Evolutionary conservation across 805 yeast genomes (phyloP).

Genomic region (Lipomyces starkeyi): DNA sequence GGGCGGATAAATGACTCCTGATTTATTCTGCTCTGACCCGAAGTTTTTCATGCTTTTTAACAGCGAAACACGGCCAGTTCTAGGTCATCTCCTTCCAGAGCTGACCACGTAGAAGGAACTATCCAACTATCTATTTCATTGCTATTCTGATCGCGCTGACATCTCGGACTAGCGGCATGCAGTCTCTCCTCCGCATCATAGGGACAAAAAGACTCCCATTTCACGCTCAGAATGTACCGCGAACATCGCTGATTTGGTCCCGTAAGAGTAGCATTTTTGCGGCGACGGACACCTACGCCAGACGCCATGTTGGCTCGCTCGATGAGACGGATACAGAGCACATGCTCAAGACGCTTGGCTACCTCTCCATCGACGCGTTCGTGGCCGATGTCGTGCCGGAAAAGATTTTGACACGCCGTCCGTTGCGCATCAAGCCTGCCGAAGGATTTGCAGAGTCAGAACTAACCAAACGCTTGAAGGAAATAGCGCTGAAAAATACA

Average conservation of each 20-base stretch:
- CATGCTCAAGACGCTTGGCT: constrained; percentile 73
- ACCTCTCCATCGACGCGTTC: constrained; percentile 70
- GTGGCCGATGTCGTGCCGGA: constrained; percentile 76
- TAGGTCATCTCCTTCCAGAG: background rate
- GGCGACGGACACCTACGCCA: constrained; percentile 79
- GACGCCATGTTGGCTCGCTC: constrained; percentile 88
- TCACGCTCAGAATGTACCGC: background rate
- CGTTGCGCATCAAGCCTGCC: constrained; percentile 66
- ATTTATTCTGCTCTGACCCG: background rate
- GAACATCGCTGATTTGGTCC: background rate
- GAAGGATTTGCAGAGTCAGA: constrained; percentile 82
- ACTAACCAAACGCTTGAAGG: constrained; percentile 69
- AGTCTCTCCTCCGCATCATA: background rate
- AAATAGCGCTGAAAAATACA: constrained; percentile 76
- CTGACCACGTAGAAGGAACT: background rate
- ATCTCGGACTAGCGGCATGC: background rate
- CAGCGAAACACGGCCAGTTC: background rate
- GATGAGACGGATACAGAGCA: constrained; percentile 61
- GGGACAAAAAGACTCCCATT: background rate
- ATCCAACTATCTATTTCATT: background rate
- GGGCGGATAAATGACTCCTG: background rate
- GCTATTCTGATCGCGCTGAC: background rate
- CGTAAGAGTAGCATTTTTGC: constrained; percentile 32
- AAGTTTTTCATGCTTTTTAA: background rate
- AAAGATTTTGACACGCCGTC: constrained; percentile 71